Base-by-base conservation (phyloP, 495 filamentous ascomycete species). In the Neurospora intermedia region DNA sequence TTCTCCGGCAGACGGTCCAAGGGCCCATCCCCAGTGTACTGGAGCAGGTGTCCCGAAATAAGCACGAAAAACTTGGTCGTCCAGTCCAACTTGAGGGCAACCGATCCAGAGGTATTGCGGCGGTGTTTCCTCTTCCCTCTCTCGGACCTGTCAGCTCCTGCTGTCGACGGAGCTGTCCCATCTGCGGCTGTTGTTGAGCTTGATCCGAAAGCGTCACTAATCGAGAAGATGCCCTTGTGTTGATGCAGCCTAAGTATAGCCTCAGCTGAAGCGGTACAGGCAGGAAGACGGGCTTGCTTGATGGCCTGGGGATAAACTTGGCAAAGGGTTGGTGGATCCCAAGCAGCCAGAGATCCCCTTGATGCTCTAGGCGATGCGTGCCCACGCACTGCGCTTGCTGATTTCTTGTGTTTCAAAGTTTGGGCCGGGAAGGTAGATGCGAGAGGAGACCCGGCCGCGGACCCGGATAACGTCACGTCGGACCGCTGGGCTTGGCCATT, bases 261-360 rank as follows among this genome's bases (percentile, higher is more conserved):
- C 73, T 89, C 89, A 71, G 84, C 83, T 40, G 87, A 85, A 31
- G 83, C 73, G 62, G 84, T 86, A 43, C 83, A 87, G 72, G 85
- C 86, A 46, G 85, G 85, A 43, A 89, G 81, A 70, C 83, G 83
- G 11, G 85, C 82, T 75, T 86, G 83, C 76, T 87, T 86, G 71
- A 88, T 88, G 10, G 94, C 89, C 80, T 97, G 95, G 1, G 94
- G 91, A 79, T 93, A 97, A n/a, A 93, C 93, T 77, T 96, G 89
- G 81, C 94, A 97, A 8, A 98, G 84, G 4, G 94, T 92, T 9
- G 94, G 94, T 4, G 92, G 90, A 71, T 89, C 87, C 91, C 93
- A 97, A 15, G 85, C 74, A 18, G 81, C 77, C 10, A 83, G 72
- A 18, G 82, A 73, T 18, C 74, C 77, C 48, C 74, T 76, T 18